phyloP scores from a whole-genome alignment of 2,329 filamentous ascomycete species.

The Chaetomium globosum region DNA sequence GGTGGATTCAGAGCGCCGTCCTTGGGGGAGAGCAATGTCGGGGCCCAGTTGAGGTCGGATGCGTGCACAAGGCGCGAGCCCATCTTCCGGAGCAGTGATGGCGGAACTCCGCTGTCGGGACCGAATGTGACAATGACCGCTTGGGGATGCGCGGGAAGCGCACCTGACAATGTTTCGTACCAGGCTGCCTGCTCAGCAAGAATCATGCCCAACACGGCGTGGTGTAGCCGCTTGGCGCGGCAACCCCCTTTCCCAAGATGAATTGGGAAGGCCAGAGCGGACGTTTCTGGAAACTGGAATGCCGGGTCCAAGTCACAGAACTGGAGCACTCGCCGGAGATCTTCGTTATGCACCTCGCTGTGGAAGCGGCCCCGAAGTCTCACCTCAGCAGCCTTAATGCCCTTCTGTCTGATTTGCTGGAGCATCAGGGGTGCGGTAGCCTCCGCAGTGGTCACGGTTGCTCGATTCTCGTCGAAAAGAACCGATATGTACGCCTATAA shows the following conservation, averaged over 20 bases:
- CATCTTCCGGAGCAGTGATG: background rate
- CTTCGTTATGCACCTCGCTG: background rate
- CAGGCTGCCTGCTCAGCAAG: background rate
- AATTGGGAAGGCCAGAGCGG: background rate
- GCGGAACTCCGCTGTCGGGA: background rate
- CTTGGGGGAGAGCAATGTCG: too few relatives aligned
- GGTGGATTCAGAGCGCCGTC: too few relatives aligned
- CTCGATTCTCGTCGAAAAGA: background rate
- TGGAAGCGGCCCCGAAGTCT: background rate
- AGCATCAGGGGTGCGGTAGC: background rate
- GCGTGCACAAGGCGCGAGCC: background rate
- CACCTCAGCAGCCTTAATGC: background rate
- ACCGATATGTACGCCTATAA: slow-evolving; percentile 4
- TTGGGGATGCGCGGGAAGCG: background rate
- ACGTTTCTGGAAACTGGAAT: too few relatives aligned
- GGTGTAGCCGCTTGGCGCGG: background rate
- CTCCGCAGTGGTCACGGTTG: background rate
- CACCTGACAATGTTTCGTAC: background rate
- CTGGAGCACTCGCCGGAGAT: background rate
- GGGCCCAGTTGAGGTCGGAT: background rate
- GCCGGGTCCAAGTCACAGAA: background rate
- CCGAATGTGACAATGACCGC: background rate
- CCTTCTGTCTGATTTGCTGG: background rate
- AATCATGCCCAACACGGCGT: background rate
- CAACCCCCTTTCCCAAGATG: background rate